Evolutionary conservation across 306 rosid species (phyloP), one percentile per base, ranked within the genome.

Genomic region (Sicyos baderoa): DNA sequence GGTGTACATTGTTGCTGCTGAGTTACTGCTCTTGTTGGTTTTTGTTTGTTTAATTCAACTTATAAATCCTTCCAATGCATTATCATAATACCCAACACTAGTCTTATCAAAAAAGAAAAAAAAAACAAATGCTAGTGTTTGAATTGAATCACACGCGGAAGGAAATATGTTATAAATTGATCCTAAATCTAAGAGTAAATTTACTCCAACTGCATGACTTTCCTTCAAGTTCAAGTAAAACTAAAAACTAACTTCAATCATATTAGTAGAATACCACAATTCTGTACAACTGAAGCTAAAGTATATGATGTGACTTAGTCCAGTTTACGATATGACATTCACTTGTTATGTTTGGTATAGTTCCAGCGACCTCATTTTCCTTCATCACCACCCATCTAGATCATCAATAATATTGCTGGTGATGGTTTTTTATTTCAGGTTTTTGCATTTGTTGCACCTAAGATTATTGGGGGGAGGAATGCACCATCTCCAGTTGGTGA

Each of bases 401-500:
- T 4, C 29, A 54, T 59, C 16, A 55, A 29, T 3, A 21, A 14
- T 22, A 35, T 16, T 60, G 21, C 22, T 60, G 47, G 11, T 22
- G 9, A 13, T 16, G 19, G 19, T 71, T 71, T 51, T 35, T 65
- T 16, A 22, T 37, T 70, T 44, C 89, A 93, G 97, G 99, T 93
- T 72, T 85, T 40, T 78, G 97, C 99, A 62, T 86, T 90, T 80
- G 84, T 93, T 81, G 97, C 99, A 69, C 99, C 99, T 49, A 93
- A 93, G 80, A 93, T 93, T 72, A 93, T 93, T 73, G 97, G 97
- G 18, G 99, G 97, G 44, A 85, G 79, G 82, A 70, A 80, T 76
- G 97, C 97, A 4, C 97, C 99, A 25, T 78, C 97, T 65, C 99
- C 99, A 45, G 99, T 93, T 57, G 91, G 96, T 72, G 97, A 93